Conservation (phyloP, 805 yeast species). For the Sungouiozyma intestinalis region DNA sequence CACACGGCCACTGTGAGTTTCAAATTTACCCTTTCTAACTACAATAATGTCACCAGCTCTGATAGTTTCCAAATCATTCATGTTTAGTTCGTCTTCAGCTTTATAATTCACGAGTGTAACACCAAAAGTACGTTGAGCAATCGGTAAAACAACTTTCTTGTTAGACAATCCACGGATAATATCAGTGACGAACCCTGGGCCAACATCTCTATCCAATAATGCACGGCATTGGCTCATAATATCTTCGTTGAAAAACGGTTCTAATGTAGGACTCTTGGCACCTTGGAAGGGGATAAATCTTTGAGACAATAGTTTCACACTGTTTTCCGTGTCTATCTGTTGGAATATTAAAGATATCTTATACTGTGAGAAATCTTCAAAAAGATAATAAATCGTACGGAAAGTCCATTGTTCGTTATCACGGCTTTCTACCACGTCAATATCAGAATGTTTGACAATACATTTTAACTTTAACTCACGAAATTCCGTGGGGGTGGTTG, state of each 20-base stretch:
- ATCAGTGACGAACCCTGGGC: constrained; percentile 7
- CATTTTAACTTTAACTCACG: constrained; percentile 12
- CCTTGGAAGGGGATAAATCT: constrained; percentile 8
- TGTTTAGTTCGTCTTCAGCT: constrained; percentile 36
- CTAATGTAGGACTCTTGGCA: constrained; percentile 19
- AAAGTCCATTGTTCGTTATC: constrained; percentile 37
- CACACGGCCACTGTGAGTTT: constrained; percentile 37
- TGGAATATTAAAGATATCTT: constrained; percentile 50
- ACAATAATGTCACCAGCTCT: constrained; percentile 80
- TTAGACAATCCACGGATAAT: constrained; percentile 1
- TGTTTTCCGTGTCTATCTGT: constrained; percentile 40
- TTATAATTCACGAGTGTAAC: constrained; percentile 40
- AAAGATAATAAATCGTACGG: constrained; percentile 62
- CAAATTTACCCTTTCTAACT: constrained; percentile 64
- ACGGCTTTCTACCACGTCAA: constrained; percentile 41
- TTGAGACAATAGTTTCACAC: constrained; percentile 31
- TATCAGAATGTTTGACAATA: constrained; percentile 55
- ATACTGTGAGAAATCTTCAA: constrained; percentile 62
- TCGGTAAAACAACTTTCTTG: constrained; percentile 26
- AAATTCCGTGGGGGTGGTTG: constrained; percentile 38
- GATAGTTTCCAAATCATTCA: constrained; percentile 47
- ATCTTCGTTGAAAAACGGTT: constrained; percentile 41
- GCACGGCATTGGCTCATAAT: constrained; percentile 37
- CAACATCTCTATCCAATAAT: constrained; percentile 21
- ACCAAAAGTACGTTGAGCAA: constrained; percentile 66